These are phyloP conservation scores for Alternaria conjuncta DNA, from an alignment of 2,329 filamentous ascomycete species.

Conservation along the genomic window DNA sequence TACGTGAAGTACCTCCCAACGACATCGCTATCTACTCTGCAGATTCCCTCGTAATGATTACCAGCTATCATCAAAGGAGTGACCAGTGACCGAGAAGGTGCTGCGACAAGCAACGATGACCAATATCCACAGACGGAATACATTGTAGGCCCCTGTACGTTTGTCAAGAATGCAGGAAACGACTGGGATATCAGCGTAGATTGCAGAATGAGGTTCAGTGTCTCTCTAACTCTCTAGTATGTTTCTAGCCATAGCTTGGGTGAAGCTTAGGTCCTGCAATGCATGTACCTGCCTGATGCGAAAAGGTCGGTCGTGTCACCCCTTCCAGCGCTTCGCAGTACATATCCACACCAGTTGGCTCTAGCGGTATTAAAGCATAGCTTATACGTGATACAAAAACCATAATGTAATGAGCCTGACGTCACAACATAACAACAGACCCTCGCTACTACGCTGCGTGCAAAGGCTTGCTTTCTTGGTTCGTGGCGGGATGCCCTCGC, in stretches of 20 bases:
- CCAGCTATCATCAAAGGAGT: background rate
- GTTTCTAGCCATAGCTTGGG: background rate
- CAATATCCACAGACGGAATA: background rate
- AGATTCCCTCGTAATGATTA: background rate
- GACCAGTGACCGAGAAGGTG: too few species aligned
- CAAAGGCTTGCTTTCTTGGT: background rate
- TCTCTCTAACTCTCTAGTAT: background rate
- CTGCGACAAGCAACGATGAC: too few species aligned
- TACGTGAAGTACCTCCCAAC: accelerated
- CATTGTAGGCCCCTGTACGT: background rate
- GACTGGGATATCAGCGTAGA: background rate
- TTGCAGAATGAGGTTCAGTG: background rate
- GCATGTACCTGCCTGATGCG: background rate
- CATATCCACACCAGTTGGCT: background rate
- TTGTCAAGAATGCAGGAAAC: background rate
- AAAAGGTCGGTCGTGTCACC: background rate
- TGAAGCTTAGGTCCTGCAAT: background rate
- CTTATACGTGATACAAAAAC: background rate
- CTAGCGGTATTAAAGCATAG: background rate
- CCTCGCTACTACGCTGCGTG: background rate
- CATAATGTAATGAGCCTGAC: background rate
- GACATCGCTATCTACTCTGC: background rate
- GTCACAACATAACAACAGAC: background rate
- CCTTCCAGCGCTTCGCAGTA: background rate
- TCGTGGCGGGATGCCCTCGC: background rate